Base-by-base conservation (phyloP, 306 rosid species). In the Vigna angularis region DNA sequence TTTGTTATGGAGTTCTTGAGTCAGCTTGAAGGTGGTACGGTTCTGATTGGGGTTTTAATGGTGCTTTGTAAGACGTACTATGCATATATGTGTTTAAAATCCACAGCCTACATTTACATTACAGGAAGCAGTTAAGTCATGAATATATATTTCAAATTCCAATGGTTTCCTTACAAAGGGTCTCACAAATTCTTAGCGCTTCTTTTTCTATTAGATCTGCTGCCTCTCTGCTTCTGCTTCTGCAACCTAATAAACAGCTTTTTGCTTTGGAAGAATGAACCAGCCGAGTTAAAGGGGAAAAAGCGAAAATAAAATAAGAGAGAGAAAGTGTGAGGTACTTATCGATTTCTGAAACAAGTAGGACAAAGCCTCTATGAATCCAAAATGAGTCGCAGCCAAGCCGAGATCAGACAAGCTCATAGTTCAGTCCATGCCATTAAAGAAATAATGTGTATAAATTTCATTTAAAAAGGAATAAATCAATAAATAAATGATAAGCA, bases 211-310 rank as follows among this genome's bases (percentile, higher is more conserved):
- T 85, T 92, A 92, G 96, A 90, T 89, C 97, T 90, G 93, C 86
- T 89, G 79, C 83, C 84, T 86, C 89, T 86, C 92, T 90, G 55
- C 55, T 50, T 50, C 55, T 53, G 91, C 86, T 89, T 85, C 94
- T 88, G 91, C 94, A 84, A 89, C 89, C 93, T 89, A 86, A 87
- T 86, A 83, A 82, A 82, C 93, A 87, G 93, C 96, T 89, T 93
- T 95, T 91, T 93, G 91, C 95, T 86, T 68, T 92, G 76, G 95
- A 86, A 88, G 80, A 90, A 83, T 70, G 97, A 89, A 91, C 97
- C 97, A 76, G 24, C 75, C 86, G 85, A 81, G 71, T 80, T 87
- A 80, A 81, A 81, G 65, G 69, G 69, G 79, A 65, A 47, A 40
- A 71, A 52, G 63, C 80, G 79, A 72, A 52, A 52, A 72, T 64